These are phyloP conservation scores for Xylogone sp. DNA, from an alignment of 2,329 filamentous ascomycete genomes.

Conservation along the genomic window DNA sequence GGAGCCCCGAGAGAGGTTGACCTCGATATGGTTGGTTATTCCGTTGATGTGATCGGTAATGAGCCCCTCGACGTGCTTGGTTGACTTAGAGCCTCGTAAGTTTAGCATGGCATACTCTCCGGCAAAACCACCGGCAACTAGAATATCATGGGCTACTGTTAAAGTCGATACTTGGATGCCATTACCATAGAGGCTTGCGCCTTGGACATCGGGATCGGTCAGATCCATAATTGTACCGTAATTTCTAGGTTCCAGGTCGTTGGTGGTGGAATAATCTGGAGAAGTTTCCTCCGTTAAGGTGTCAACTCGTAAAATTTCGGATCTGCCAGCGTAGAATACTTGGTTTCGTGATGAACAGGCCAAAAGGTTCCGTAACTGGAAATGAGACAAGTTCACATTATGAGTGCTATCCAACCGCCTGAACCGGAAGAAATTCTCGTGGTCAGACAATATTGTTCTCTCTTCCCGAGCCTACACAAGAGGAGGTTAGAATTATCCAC, in stretches of 20 bases:
- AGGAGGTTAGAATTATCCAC: constrained; percentile 1
- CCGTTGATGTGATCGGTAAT: constrained; percentile 48
- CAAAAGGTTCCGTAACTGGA: constrained; percentile 61
- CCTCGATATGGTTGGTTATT: constrained; percentile 63
- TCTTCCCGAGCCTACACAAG: constrained; percentile 12
- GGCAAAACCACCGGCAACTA: constrained; percentile 35
- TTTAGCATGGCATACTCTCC: constrained; percentile 35
- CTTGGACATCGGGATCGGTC: constrained; percentile 20
- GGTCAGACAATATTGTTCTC: constrained; percentile 14
- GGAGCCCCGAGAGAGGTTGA: constrained; percentile 50
- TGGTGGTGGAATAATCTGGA: not conserved
- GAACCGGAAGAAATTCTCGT: constrained; percentile 51
- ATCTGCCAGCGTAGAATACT: constrained; percentile 52
- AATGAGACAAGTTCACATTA: constrained; percentile 56
- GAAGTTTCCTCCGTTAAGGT: constrained; percentile 27
- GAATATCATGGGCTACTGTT: constrained; percentile 27
- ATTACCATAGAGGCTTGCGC: constrained; percentile 12
- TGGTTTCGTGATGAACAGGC: constrained; percentile 52
- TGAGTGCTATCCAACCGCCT: constrained; percentile 51
- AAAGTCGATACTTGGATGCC: constrained; percentile 30
- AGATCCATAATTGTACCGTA: constrained; percentile 20
- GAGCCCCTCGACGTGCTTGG: constrained; percentile 30
- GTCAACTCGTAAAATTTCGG: constrained; percentile 49
- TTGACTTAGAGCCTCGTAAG: constrained; percentile 23
- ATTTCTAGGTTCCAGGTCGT: not conserved